Percentiles rank a stretch among this genome's conserved stretches.
These are phyloP conservation scores for Capniomyces stellatus DNA, from an alignment of 371 early-diverging fungal genomes.

Conservation along the genomic window DNA sequence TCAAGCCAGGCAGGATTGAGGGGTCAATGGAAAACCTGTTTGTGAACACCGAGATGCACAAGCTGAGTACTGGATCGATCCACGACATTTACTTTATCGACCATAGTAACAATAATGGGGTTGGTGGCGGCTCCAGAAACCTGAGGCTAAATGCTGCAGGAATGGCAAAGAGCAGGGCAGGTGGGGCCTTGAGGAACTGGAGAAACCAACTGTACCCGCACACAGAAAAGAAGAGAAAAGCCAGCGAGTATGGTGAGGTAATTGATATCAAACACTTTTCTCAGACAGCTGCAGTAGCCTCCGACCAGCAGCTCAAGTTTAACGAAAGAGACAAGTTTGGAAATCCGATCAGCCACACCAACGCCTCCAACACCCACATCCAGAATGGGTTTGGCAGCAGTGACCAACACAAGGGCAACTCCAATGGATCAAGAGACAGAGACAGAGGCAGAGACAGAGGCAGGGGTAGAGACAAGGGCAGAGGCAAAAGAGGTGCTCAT, in stretches of 20 bases:
- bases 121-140: too few relatives aligned
- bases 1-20: not conserved
- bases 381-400: conserved; percentile 5
- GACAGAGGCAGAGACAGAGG: too few relatives aligned
- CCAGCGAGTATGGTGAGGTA: conserved; percentile 91
- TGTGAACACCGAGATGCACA: not conserved
- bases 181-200: conserved; percentile 22
- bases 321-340: too few relatives aligned
- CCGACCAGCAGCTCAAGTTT: too few relatives aligned
- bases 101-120: not conserved
- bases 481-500: too few relatives aligned
- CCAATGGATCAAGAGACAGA: too few relatives aligned
- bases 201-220: conserved; percentile 82
- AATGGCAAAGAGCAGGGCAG: not conserved
- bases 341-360: too few relatives aligned
- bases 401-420: conserved; percentile 13
- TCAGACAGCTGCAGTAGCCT: too few relatives aligned
- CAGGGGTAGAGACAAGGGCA: too few relatives aligned
- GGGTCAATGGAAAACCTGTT: not conserved
- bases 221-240: conserved; percentile 50
- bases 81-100: not conserved
- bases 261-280: conserved; percentile 57
- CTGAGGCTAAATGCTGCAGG: too few relatives aligned
- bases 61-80: not conserved
- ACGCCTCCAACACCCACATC: conserved; percentile 16